Percentiles rank a stretch among this genome's conserved stretches.
These are phyloP conservation scores for Mimosa bimucronata DNA, from an alignment of 306 rosid species.

Conservation along the genomic window DNA sequence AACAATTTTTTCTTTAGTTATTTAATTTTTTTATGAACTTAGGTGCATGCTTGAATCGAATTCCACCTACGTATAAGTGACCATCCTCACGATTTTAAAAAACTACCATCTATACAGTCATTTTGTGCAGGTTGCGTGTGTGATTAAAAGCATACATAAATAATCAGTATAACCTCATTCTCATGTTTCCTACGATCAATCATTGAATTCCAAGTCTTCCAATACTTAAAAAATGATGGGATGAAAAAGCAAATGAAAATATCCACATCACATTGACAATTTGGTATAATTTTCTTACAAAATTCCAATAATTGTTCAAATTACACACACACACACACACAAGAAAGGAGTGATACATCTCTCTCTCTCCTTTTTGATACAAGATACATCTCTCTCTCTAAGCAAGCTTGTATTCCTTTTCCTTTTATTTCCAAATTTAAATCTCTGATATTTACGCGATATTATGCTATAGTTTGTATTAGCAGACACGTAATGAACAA, in stretches of 20 bases:
- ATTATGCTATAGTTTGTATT: not conserved
- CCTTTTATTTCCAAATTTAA: not conserved
- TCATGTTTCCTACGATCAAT: conserved; percentile 14
- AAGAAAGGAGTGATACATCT: too few species aligned
- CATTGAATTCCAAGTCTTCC: not conserved
- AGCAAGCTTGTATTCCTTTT: not conserved
- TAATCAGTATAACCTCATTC: not conserved
- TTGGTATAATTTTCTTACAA: not conserved
- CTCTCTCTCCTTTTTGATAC: too few species aligned
- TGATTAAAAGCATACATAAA: not conserved
- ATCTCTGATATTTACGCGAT: not conserved
- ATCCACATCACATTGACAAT: not conserved
- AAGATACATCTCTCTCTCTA: too few species aligned
- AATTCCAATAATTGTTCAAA: not conserved
- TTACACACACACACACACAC: not conserved
- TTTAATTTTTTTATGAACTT: not conserved
- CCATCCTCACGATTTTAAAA: too few species aligned
- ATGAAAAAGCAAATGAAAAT: not conserved
- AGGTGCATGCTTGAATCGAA: not conserved
- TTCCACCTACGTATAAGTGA: not conserved
- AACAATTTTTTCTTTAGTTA: too few species aligned
- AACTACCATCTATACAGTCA: not conserved
- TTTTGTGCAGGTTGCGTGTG: not conserved
- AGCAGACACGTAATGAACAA: not conserved
- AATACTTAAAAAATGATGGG: not conserved